Evolutionary conservation across 495 filamentous ascomycete species (phyloP), one percentile per base, ranked within the genome.

Genomic region (Annulohypoxylon nitens): DNA sequence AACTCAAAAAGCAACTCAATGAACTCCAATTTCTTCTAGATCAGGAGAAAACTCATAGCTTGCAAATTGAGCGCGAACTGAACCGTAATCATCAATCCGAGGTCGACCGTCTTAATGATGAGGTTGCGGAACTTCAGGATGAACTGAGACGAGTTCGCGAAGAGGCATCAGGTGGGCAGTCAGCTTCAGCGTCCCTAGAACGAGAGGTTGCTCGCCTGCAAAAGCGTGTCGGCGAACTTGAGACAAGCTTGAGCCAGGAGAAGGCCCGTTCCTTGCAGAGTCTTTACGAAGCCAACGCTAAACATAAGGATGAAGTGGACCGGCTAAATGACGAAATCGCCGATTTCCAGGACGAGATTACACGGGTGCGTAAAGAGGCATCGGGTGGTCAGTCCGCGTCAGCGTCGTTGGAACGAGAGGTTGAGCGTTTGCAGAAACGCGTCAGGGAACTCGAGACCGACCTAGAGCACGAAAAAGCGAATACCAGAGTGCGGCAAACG

Each of bases 401-500:
- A 2, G 64, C 73, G 1, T 75, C 73, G n/a, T 59, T 75, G 16
- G 73, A 75, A 4, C 62, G 73, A 23, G 73, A 75, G 53, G 60
- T 75, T 3, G 73, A 71, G 4, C 67, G 73, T 30, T 48, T 71
- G 20, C 73, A 75, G 37, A 75, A 70, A 51, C 67, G 68, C 4
- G 50, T 68, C 45, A 61, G 65, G n/a, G 73, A 75, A 39, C 73
- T 75, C 70, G 39, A 78, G 79, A 36, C 71, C 10, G 60, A 39
- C 55, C 69, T 80, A 8, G 58, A 75, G 20, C 91, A 94, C 30
- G 91, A 94, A 76, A 93, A 92, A 73, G 87, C 90, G 43, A 84
- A 93, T 14, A 82, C 94, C 14, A 90, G 91, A 57, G 87, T 86
- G 33, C 90, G 91, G 4, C 90, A 94, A 73, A 86, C 90, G 67